Conservation (phyloP, 2,329 filamentous ascomycete species). For the Ceratocystis ficicola region DNA sequence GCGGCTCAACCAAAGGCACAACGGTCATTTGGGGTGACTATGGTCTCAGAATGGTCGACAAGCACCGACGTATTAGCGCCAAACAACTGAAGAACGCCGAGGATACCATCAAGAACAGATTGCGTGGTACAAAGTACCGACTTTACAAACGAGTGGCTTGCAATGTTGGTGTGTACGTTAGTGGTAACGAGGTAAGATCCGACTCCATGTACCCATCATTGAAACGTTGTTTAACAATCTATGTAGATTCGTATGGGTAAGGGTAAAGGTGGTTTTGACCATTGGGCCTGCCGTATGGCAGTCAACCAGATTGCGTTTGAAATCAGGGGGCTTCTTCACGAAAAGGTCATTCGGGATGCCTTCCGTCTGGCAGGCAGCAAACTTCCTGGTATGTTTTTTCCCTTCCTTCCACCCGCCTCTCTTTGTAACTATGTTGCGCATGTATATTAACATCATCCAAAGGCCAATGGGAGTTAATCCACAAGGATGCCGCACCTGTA, state of each 20-base stretch:
- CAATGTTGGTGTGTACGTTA: constrained; percentile 89
- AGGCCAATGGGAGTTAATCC: constrained; percentile 86
- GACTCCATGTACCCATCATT: neutral
- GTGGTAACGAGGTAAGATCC: constrained; percentile 67
- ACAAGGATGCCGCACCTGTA: constrained; percentile 76
- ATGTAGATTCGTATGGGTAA: constrained; percentile 87
- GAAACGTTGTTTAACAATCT: constrained; percentile 19
- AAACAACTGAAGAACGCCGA: constrained; percentile 80
- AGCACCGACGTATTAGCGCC: constrained; percentile 81
- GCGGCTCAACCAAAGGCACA: constrained; percentile 82
- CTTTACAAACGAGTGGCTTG: constrained; percentile 84
- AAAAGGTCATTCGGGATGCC: constrained; percentile 85
- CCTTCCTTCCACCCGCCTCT: neutral
- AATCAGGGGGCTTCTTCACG: constrained; percentile 81
- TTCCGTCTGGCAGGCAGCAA: constrained; percentile 92
- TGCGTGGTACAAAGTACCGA: constrained; percentile 84
- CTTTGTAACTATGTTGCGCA: neutral
- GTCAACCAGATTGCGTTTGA: constrained; percentile 91
- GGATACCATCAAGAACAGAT: constrained; percentile 77
- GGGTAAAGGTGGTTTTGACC: constrained; percentile 93
- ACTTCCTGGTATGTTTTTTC: constrained; percentile 58
- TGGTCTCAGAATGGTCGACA: constrained; percentile 83
- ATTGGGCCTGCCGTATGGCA: constrained; percentile 82
- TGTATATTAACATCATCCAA: constrained; percentile 24
- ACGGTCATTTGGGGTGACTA: constrained; percentile 96